A percentile compares a stretch with the other conserved stretches of the same genome.
Evolutionary conservation across 169 alveolate species (phyloP).

Genomic region (Amoebophrya sp.): DNA sequence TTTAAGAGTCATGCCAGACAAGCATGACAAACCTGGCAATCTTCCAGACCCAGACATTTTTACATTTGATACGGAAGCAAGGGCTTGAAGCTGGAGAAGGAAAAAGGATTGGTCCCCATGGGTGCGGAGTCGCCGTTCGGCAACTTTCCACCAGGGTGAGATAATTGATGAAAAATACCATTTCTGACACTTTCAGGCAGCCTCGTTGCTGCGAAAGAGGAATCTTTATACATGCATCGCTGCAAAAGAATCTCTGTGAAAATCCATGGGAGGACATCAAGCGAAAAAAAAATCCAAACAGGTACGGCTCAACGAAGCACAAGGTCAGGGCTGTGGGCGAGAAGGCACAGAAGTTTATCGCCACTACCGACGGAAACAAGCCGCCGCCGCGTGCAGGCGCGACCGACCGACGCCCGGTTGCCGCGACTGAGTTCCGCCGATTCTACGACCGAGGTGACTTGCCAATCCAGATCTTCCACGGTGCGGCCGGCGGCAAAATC

Average conservation of each 20-base stretch:
- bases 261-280: no score
- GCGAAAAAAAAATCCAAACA: no score
- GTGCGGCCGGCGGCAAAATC: constrained; percentile 65
- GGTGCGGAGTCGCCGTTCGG: background rate
- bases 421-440: constrained; percentile 46
- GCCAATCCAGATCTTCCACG: constrained; percentile 61
- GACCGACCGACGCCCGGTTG: constrained; percentile 46
- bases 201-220: no score
- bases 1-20: no score
- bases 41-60: no score
- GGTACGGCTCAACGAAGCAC: background rate
- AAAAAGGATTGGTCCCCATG: background rate
- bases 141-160: constrained; percentile 17
- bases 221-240: no score
- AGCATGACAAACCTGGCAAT: no score
- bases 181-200: no score
- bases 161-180: no score
- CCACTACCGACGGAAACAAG: background rate
- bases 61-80: no score
- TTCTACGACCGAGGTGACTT: constrained; percentile 83
- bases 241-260: no score
- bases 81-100: background rate
- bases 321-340: background rate
- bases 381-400: constrained; percentile 56
- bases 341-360: background rate